Percentiles rank a stretch among this genome's conserved stretches.
These are phyloP conservation scores for Kodamaea neixiangensis DNA, from an alignment of 805 yeast species.

Conservation along the genomic window DNA sequence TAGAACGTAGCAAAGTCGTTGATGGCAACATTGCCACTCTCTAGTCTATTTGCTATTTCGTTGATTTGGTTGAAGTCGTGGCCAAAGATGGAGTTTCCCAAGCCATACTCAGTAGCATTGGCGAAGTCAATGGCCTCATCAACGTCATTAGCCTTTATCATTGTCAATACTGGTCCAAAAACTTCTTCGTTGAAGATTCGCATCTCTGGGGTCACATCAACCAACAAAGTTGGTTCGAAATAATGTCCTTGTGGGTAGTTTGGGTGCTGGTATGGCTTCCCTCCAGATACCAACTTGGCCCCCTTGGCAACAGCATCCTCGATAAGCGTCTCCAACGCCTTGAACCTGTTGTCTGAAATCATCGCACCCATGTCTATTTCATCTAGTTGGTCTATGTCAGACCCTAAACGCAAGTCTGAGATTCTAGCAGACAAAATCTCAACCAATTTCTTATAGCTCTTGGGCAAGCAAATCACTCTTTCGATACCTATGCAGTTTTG, in stretches of 20 bases:
- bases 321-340: constrained; percentile 63
- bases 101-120: constrained; percentile 82
- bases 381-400: constrained; percentile 87
- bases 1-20: constrained; percentile 97
- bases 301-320: constrained; percentile 75
- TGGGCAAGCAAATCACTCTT: constrained; percentile 79
- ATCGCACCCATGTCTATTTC: constrained; percentile 97
- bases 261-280: constrained; percentile 78
- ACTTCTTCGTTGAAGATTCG: constrained; percentile 85
- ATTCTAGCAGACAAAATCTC: constrained; percentile 59
- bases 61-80: constrained; percentile 56
- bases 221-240: constrained; percentile 85
- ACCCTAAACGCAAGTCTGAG: constrained; percentile 69
- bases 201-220: constrained; percentile 76
- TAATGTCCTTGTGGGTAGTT: constrained; percentile 95
- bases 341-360: constrained; percentile 78
- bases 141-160: constrained; percentile 69
- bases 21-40: constrained; percentile 91
- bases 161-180: constrained; percentile 86
- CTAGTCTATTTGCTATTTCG: constrained; percentile 60
- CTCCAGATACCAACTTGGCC: constrained; percentile 82
- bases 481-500: constrained; percentile 98
- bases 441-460: constrained; percentile 64
- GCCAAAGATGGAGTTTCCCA: constrained; percentile 92
- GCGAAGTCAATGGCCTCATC: constrained; percentile 76